Percentiles rank a stretch among this genome's conserved stretches.
Evolutionary conservation across 1,139 yeast genomes (phyloP).

Genomic region (Blastobotrys illinoisensis): DNA sequence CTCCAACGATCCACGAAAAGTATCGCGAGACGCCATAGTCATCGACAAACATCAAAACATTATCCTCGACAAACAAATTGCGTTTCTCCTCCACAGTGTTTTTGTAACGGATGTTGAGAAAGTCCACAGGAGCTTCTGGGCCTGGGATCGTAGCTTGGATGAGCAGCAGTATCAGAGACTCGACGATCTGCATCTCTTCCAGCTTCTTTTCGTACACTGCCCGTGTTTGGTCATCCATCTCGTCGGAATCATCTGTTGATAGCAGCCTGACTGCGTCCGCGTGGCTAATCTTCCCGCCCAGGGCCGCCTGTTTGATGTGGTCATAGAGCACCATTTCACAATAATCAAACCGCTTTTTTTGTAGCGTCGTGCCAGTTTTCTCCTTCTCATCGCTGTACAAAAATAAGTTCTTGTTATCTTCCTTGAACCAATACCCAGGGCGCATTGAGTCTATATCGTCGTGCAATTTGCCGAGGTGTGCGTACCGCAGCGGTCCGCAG

Average conservation of each 20-base stretch:
- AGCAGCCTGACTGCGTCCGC: background rate
- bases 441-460: conserved; percentile 1
- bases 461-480: conserved; percentile 3
- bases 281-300: conserved; percentile 5
- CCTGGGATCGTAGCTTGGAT: conserved; percentile 7
- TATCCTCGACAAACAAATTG: conserved; percentile 2
- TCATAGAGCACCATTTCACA: background rate
- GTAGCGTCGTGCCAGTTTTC: conserved; percentile 3
- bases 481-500: conserved; percentile 7
- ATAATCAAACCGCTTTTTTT: conserved; percentile 4
- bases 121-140: conserved; percentile 1
- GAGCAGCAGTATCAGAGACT: conserved; percentile 1
- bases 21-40: background rate
- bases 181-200: conserved; percentile 5
- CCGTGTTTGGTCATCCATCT: background rate
- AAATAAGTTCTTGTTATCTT: conserved; percentile 3
- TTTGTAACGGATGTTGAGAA: background rate
- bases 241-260: background rate
- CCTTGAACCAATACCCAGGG: conserved; percentile 8
- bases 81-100: background rate
- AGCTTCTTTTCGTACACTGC: conserved; percentile 2
- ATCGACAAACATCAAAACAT: conserved; percentile 1
- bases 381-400: conserved; percentile 7
- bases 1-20: conserved; percentile 12
- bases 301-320: conserved; percentile 2